Base-by-base conservation (phyloP, 352 stramenopile genomes). In the Phytophthora sansomeana region DNA sequence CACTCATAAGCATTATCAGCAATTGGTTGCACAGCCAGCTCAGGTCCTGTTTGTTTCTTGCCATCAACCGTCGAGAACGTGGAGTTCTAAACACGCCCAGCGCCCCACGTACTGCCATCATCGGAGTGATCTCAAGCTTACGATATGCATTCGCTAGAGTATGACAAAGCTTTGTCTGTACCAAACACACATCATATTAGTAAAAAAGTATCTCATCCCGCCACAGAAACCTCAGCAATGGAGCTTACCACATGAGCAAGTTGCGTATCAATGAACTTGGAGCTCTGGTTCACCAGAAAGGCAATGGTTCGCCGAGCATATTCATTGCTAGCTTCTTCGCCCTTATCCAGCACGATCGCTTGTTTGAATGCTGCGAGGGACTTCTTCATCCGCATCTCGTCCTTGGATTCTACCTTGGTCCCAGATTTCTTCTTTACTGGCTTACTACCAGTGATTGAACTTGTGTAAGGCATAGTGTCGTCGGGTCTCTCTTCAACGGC, bases 221-320 rank as follows among this genome's bases (percentile, higher is more conserved):
- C 21, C 21, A 8, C 50, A 43, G 35, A 5, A 30, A 30, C 16
- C 10, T 33, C 32, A 32, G 24, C 17, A 39, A 42, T 24, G 21
- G 29, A 54, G 41, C 60, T 46, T 78, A 78, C 64, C 67, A 81
- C 67, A n/a, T 77, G 67, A 49, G 60, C 46, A 33, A 53, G 51
- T 33, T 71, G 44, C 29, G 64, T 58, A 33, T 67, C 35, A 10
- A 77, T 21, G 35, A 73, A 69, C 36, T 28, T 58, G 50, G 63
- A 52, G 48, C 74, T 74, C 48, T 63, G 55, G 26, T 69, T 75
- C 21, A 79, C 68, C 48, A 85, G 56, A 5, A 61, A n/a, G n/a
- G 44, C 30, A 13, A 89, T 53, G 1, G 77, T 85, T 5, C 70
- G 73, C 11, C 62, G 63, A 16, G 78, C 53, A 19, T 80, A 89